phyloP scores from a whole-genome alignment of 2,329 filamentous ascomycete species.

The Epichloe sylvatica region DNA sequence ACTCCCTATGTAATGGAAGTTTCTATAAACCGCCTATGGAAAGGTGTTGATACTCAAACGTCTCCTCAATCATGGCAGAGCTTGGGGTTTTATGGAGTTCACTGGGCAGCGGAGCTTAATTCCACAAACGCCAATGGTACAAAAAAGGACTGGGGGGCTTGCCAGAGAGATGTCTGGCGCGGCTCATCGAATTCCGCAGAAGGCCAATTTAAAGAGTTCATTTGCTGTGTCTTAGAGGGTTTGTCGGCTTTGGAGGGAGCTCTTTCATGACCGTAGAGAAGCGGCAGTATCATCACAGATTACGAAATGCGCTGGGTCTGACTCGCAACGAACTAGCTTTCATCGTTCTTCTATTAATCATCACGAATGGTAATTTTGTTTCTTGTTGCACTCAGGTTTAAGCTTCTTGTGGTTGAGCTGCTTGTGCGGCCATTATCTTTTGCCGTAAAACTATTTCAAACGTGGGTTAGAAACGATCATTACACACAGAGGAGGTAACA shows the following conservation, averaged over 20 bases:
- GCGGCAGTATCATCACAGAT: neutral
- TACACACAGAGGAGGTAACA: neutral
- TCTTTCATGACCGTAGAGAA: neutral
- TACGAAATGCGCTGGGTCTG: neutral
- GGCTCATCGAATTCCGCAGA: slow-evolving; percentile 14
- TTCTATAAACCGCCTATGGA: slow-evolving; percentile 17
- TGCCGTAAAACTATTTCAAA: slow-evolving; percentile 22
- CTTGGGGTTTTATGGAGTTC: slow-evolving; percentile 19
- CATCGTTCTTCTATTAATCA: neutral
- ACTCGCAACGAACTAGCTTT: neutral
- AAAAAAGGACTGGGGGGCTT: slow-evolving; percentile 19
- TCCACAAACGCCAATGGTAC: slow-evolving; percentile 10
- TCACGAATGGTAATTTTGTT: neutral
- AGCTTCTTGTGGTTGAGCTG: neutral
- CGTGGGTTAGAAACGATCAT: neutral
- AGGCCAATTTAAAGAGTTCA: slow-evolving; percentile 17
- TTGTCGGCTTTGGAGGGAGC: slow-evolving; percentile 12
- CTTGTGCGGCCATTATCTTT: slow-evolving; percentile 9
- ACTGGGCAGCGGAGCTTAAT: slow-evolving; percentile 26
- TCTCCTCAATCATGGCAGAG: slow-evolving; percentile 16
- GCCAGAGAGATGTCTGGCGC: slow-evolving; percentile 19
- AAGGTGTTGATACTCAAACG: slow-evolving; percentile 7
- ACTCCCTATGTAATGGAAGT: slow-evolving; percentile 22
- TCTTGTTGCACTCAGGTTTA: neutral
- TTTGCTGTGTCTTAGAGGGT: slow-evolving; percentile 18